Base-by-base conservation (phyloP, 345 rosid genomes). In the Populus davidiana region DNA sequence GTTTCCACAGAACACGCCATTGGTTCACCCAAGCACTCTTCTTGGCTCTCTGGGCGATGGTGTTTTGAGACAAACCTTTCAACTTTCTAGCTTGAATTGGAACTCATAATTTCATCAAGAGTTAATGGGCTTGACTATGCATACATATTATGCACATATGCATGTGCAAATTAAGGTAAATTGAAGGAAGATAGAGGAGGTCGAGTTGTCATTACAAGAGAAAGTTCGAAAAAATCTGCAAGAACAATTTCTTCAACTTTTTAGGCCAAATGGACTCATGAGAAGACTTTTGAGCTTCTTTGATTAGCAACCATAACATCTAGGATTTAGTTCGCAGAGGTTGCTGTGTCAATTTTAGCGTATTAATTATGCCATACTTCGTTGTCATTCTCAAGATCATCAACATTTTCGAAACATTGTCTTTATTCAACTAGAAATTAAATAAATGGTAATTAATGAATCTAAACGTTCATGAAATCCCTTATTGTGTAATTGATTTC, bases 31-130 rank as follows among this genome's bases (percentile, higher is more conserved):
- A n/a, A 86, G 83, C 41, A 49, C 85, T 16, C 69, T 90, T 70
- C 81, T 83, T 11, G 91, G 85, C 1, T 73, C 85, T 3, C 75
- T 80, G 8, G 85, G 88, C 29, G 90, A 90, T 38, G 90, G 89
- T 3, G 90, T 81, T 71, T 83, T 89, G 68, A 83, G 90, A 72
- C 94, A 88, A 74, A 83, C 88, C 70, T 86, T 89, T 85, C 88
- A 88, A 73, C 86, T 88, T 81, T 89, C 91, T 41, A 81, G 72
- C 82, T 77, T 81, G 80, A 83, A 83, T 66, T 86, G 86, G 88
- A 77, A 70, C 78, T 69, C 82, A 27, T 62, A 67, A 71, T 69
- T 25, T 49, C 36, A 27, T 62, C 43, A 25, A 43, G 5, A 18
- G 61, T 21, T 54, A n/a, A 54, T 21, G 61, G n/a, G 20, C 41